Evolutionary conservation across 208 protist species (phyloP).

Genomic region (Trypanosoma boissoni): DNA sequence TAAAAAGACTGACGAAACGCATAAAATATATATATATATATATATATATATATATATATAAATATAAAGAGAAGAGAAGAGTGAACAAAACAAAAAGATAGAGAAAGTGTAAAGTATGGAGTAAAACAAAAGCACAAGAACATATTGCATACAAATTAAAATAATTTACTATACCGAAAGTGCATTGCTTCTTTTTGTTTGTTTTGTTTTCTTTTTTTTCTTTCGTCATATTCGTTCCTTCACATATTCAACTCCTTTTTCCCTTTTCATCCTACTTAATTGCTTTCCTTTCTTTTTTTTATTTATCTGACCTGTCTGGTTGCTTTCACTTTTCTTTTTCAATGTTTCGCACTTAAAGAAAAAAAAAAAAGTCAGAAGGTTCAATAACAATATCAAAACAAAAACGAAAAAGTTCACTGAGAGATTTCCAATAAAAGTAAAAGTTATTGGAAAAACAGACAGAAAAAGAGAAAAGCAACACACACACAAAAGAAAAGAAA

Average conservation of each 20-base stretch:
- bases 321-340: too few relatives aligned
- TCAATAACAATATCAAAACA: neutral
- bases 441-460: neutral
- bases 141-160: neutral
- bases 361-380: neutral
- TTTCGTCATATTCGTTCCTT: neutral
- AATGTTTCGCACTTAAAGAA: neutral
- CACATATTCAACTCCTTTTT: neutral
- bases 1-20: neutral
- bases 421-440: too few relatives aligned
- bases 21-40: constrained; percentile 1
- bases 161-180: too few relatives aligned
- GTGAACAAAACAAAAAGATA: neutral
- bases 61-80: neutral
- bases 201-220: neutral
- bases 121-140: constrained; percentile 5
- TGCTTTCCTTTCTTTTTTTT: neutral
- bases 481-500: neutral
- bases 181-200: neutral
- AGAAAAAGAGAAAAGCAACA: neutral
- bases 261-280: neutral
- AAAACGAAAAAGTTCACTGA: too few relatives aligned
- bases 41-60: constrained; percentile 6
- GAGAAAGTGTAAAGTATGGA: constrained; percentile 14
- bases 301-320: too few relatives aligned